Base-by-base conservation (phyloP, 2,329 filamentous ascomycete genomes). In the Ceratocystis colombiana region DNA sequence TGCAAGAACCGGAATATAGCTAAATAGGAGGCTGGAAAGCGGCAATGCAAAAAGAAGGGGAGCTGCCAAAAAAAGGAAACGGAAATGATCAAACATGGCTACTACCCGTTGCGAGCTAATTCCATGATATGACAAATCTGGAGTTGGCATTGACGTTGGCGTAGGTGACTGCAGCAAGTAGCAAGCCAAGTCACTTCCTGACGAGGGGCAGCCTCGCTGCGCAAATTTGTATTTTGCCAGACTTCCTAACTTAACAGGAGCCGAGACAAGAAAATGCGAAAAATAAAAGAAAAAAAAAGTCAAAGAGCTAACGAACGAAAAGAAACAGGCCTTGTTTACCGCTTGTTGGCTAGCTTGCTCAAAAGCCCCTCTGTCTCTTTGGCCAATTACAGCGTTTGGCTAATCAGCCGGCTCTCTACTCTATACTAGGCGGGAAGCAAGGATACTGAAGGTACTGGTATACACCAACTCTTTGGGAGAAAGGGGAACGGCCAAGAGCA, bases 121-220 rank as follows among this genome's bases (percentile, higher is more conserved):
- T 25, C 20, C 22, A 17, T 53, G 22, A 53, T 53, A 22, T 53
- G 48, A 53, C 48, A 53, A 53, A 5, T 53, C 37, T 53, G 48
- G 20, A 20, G 48, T 50, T 50, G 48, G 48, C 22, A 53, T 53
- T 53, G 48, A 53, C 20, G 30, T 65, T 65, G 45, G 25, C 28
- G 37, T 25, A n/a, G 45, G 25, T 65, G 41, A 46, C n/a, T 45
- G 41, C 30, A 20, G n/a, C 45, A 15, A 41, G 37, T 41, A 41
- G 37, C 37, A 41, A 41, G 37, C 12, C 37, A 41, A 41, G 37
- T 41, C 37, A 15, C 37, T 41, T 41, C 37, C 37, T 41, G 10
- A 4, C 12, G 37, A 41, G 12, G 37, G 37, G 37, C 37, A 41
- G 37, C 37, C 12, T 41, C 37, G 12, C 3, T 41, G 37, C 10